phyloP scores from a whole-genome alignment of 805 yeast species.

The Starmera amethionina region DNA sequence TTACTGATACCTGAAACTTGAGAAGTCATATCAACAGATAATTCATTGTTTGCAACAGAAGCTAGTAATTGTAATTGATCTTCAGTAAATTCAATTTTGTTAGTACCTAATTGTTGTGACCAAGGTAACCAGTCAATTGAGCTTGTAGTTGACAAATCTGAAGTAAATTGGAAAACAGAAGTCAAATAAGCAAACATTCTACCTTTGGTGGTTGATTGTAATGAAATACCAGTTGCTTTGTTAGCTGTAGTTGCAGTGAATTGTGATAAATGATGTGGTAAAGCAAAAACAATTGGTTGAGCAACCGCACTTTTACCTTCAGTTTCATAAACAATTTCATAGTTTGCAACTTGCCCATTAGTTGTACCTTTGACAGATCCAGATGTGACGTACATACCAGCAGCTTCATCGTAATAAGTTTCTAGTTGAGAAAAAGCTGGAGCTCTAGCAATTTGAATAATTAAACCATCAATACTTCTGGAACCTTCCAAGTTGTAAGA shows the following conservation, averaged over 20 bases:
- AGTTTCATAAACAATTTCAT: conserved; percentile 38
- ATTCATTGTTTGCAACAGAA: conserved; percentile 34
- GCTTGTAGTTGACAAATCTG: conserved; percentile 25
- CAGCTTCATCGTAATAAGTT: conserved; percentile 47
- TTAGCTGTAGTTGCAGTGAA: conserved; percentile 20
- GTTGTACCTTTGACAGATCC: conserved; percentile 38
- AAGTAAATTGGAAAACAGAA: conserved; percentile 26
- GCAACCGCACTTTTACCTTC: conserved; percentile 39
- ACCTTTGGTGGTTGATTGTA: conserved; percentile 43
- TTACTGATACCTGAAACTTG: conserved; percentile 32
- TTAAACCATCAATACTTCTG: conserved; percentile 23
- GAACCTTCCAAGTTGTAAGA: conserved; percentile 28
- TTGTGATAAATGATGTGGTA: conserved; percentile 42
- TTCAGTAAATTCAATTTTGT: conserved; percentile 27
- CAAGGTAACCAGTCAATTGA: conserved; percentile 36
- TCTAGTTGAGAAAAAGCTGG: conserved; percentile 28
- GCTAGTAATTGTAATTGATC: conserved; percentile 35
- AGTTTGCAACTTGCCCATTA: conserved; percentile 35
- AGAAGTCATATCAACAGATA: conserved; percentile 33
- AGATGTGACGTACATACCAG: conserved; percentile 54
- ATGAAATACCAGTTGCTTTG: conserved; percentile 29
- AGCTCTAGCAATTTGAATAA: conserved; percentile 44
- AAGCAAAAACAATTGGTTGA: conserved; percentile 37
- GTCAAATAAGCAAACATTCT: conserved; percentile 36
- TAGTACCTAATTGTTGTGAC: conserved; percentile 22